A percentile compares a stretch with the other conserved stretches of the same genome.
These are phyloP conservation scores for Cnidoscolus chayamansa DNA, from an alignment of 441 rosid genomes.

Conservation along the genomic window DNA sequence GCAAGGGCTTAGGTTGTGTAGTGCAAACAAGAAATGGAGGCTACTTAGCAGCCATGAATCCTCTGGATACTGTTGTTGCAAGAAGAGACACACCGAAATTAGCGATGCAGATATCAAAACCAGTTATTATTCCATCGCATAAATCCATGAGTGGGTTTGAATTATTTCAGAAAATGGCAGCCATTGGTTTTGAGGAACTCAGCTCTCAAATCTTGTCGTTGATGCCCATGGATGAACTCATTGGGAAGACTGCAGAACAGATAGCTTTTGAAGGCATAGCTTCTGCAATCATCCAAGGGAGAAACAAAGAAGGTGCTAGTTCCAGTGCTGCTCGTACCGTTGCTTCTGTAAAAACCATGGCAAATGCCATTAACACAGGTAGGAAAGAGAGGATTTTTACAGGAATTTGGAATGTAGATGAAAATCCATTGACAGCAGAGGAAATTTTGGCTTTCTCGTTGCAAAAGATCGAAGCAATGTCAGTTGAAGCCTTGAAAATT, in stretches of 20 bases:
- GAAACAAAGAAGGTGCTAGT: slow-evolving; percentile 63
- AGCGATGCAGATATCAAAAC: slow-evolving; percentile 88
- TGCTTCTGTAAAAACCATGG: slow-evolving; percentile 71
- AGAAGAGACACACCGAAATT: slow-evolving; percentile 74
- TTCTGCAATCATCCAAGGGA: slow-evolving; percentile 77
- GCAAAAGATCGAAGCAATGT: slow-evolving; percentile 78
- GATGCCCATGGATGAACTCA: slow-evolving; percentile 70
- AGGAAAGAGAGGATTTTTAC: slow-evolving; percentile 78
- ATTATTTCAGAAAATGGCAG: slow-evolving; percentile 62
- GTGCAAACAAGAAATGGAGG: slow-evolving; percentile 40
- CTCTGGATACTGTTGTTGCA: too few relatives aligned
- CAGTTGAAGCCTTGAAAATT: slow-evolving; percentile 70
- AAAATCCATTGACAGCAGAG: slow-evolving; percentile 40
- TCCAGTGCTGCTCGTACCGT: slow-evolving; percentile 84
- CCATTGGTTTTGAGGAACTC: slow-evolving; percentile 44
- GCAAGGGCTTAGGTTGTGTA: slow-evolving; percentile 74
- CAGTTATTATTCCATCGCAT: slow-evolving; percentile 9
- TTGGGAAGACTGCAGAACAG: slow-evolving; percentile 86
- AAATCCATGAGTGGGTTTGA: slow-evolving; percentile 7
- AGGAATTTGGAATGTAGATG: slow-evolving; percentile 75
- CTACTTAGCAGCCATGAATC: too few relatives aligned
- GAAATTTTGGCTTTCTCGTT: slow-evolving; percentile 37
- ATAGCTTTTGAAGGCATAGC: slow-evolving; percentile 95
- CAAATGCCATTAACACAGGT: slow-evolving; percentile 49
- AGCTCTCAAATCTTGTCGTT: slow-evolving; percentile 46